These are phyloP conservation scores for Sclerotinia trifoliorum DNA, from an alignment of 2,329 filamentous ascomycete genomes.

Conservation along the genomic window DNA sequence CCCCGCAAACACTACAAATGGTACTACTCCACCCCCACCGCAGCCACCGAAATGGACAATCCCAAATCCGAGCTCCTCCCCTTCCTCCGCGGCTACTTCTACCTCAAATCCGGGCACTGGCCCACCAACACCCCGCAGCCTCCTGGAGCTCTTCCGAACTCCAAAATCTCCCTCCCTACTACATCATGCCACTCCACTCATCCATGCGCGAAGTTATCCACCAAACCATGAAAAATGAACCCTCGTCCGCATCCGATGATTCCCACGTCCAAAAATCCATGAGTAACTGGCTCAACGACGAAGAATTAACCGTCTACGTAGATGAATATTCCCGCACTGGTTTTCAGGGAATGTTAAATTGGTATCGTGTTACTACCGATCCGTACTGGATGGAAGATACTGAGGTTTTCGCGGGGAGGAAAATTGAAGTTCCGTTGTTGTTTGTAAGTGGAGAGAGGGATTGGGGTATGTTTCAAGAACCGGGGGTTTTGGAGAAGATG, in stretches of 20 bases:
- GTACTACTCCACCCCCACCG: constrained; percentile 56
- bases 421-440: constrained; percentile 58
- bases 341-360: constrained; percentile 66
- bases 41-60: constrained; percentile 48
- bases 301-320: constrained; percentile 59
- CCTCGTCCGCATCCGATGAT: constrained; percentile 34
- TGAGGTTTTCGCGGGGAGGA: constrained; percentile 57
- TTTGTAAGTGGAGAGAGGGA: constrained; percentile 63
- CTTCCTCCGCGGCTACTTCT: constrained; percentile 66
- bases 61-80: constrained; percentile 53
- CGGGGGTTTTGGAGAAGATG: constrained; percentile 60
- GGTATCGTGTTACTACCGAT: constrained; percentile 61
- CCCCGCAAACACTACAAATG: constrained; percentile 69
- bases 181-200: constrained; percentile 59
- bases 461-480: constrained; percentile 68
- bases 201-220: constrained; percentile 60
- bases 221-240: constrained; percentile 54
- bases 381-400: constrained; percentile 50
- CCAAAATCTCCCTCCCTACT: constrained; percentile 63
- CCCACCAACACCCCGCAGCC: constrained; percentile 50
- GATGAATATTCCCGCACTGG: constrained; percentile 60
- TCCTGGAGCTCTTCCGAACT: constrained; percentile 58
- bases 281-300: constrained; percentile 54
- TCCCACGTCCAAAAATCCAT: constrained; percentile 41
- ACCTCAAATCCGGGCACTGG: constrained; percentile 66